Percentiles rank a stretch among this genome's conserved stretches.
phyloP scores from a whole-genome alignment of 2,329 filamentous ascomycete species.

The Apiospora aurea region DNA sequence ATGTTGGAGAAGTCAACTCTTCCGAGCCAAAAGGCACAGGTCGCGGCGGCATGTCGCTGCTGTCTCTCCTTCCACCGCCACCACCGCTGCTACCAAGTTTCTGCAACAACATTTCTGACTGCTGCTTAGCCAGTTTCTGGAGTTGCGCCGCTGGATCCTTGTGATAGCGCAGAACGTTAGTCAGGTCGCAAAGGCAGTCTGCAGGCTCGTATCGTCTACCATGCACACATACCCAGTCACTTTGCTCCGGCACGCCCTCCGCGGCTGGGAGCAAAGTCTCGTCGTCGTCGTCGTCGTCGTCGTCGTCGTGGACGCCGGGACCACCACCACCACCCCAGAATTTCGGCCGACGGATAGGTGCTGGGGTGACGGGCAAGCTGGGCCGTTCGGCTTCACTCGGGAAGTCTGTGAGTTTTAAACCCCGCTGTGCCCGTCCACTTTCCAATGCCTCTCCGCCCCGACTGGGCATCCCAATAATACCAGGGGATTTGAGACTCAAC shows the following conservation, averaged over 20 bases:
- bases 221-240: slow-evolving; percentile 90
- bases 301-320: slow-evolving; percentile 53
- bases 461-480: slow-evolving; percentile 35
- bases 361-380: slow-evolving; percentile 89
- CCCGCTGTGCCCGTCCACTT: slow-evolving; percentile 40
- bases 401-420: slow-evolving; percentile 84
- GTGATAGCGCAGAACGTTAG: slow-evolving; percentile 57
- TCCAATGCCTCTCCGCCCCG: slow-evolving; percentile 44
- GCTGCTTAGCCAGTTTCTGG: slow-evolving; percentile 71
- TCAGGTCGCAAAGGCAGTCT: slow-evolving; percentile 62
- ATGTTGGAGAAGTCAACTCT: slow-evolving; percentile 51
- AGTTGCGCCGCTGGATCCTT: slow-evolving; percentile 77
- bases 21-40: slow-evolving; percentile 62
- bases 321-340: slow-evolving; percentile 67
- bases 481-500: slow-evolving; percentile 42
- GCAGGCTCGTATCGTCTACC: slow-evolving; percentile 55
- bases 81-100: slow-evolving; percentile 52
- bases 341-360: slow-evolving; percentile 73
- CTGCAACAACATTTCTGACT: slow-evolving; percentile 67
- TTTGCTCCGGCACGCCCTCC: slow-evolving; percentile 84
- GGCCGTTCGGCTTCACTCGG: slow-evolving; percentile 82
- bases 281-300: slow-evolving; percentile 46
- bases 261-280: slow-evolving; percentile 72
- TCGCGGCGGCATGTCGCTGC: slow-evolving; percentile 55
- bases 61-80: slow-evolving; percentile 41